Base-by-base conservation (phyloP, 1,284 basidiomycete species). In the Apiotrichum siamense region DNA sequence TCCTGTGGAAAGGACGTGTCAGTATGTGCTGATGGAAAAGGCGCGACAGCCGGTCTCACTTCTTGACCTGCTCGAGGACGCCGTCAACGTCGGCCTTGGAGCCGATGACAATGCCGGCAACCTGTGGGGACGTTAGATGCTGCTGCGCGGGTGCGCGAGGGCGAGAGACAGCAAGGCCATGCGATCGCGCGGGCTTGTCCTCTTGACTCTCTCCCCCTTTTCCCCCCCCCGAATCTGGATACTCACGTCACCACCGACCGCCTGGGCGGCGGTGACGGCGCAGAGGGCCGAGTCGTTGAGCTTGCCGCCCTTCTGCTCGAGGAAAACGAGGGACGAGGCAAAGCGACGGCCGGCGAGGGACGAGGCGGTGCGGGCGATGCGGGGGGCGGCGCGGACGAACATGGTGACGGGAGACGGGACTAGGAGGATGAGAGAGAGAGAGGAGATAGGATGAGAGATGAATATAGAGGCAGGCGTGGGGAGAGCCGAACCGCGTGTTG, bases 31-130 rank as follows among this genome's bases (percentile, higher is more conserved):
- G 24, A 12, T 27, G n/a, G 35, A 20, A n/a, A 18, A 21, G 20
- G 33, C 11, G 17, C 18, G n/a, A 24, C 9, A 23, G 33, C 20
- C 25, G 15, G 27, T 53, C 60, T 60, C 72, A 87, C 90, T 83
- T 90, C 78, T 87, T 86, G 17, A 83, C 89, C 63, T 84, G 81
- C 57, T 86, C 83, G 3, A 92, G 77, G 1, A 86, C 81, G 29
- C 70, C 69, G 52, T 82, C 78, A n/a, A 89, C 80, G 58, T 88
- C 81, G 23, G 83, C 82, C 57, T 85, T 80, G 24, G 78, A 79
- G 20, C 90, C 91, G 13, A 91, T 78, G 31, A 98, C 77, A 38
- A 98, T 79, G n/a, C 86, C 93, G 38, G 89, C 87, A 38, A 97
- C 84, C 66, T 88, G n/a, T n/a, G 44, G 17, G 21, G 12, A 18